Conservation (phyloP, 75 land plant genomes). For the Gnetum montanum region DNA sequence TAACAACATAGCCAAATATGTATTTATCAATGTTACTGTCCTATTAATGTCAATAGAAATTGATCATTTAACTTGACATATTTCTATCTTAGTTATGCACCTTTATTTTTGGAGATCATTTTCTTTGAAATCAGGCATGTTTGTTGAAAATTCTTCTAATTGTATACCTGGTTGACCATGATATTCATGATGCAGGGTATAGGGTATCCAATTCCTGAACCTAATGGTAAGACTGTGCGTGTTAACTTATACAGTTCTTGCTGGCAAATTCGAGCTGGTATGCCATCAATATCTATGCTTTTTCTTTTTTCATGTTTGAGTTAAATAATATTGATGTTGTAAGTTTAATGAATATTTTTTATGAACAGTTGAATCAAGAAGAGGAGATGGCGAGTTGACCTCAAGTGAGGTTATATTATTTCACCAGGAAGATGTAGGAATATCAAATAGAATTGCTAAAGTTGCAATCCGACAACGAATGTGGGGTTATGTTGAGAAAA, state of each 20-base stretch:
- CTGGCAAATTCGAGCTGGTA: slow-evolving; percentile 87
- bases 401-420: slow-evolving; percentile 85
- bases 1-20: no score
- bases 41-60: no score
- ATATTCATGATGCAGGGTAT: slow-evolving; percentile 51
- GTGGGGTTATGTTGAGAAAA: slow-evolving; percentile 91
- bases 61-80: no score
- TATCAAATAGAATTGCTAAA: slow-evolving; percentile 82
- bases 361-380: slow-evolving; percentile 72
- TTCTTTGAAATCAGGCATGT: no score
- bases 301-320: not conserved
- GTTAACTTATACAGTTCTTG: slow-evolving; percentile 84
- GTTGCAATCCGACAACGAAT: slow-evolving; percentile 86
- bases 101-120: no score
- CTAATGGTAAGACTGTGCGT: slow-evolving; percentile 67
- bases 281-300: not conserved
- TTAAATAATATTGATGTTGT: not conserved
- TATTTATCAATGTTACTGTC: no score
- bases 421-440: slow-evolving; percentile 98
- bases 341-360: slow-evolving; percentile 10
- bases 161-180: not conserved
- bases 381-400: slow-evolving; percentile 73
- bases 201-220: slow-evolving; percentile 43
- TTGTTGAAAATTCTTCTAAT: not conserved
- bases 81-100: no score